Percentiles rank a stretch among this genome's conserved stretches.
Evolutionary conservation across 176 grass and related monocot genomes (phyloP).

Genomic region (Typha latifolia): DNA sequence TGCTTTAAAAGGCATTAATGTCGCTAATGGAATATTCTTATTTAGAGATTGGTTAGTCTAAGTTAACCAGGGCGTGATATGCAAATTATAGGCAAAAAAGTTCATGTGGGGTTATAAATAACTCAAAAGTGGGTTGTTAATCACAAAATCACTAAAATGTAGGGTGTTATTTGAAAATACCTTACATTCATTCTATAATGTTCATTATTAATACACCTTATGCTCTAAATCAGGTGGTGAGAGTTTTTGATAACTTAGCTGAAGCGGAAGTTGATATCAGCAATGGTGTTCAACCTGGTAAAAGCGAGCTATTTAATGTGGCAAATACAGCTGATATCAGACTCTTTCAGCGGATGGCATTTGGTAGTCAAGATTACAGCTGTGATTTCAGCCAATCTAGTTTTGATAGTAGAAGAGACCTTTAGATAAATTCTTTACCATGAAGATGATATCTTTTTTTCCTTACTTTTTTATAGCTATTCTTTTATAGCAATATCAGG

Average conservation of each 20-base stretch:
- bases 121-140: too few species aligned
- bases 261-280: slow-evolving; percentile 55
- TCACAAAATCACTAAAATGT: too few species aligned
- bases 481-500: slow-evolving; percentile 1
- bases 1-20: too few species aligned
- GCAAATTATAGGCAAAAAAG: too few species aligned
- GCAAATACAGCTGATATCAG: slow-evolving; percentile 66
- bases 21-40: too few species aligned
- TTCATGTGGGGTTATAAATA: too few species aligned
- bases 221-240: slow-evolving; percentile 42
- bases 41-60: too few species aligned
- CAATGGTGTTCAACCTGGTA: slow-evolving; percentile 71
- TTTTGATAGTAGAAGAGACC: slow-evolving; percentile 27
- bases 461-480: neutral
- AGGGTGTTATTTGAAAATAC: too few species aligned
- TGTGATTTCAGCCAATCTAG: slow-evolving; percentile 49
- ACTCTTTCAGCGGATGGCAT: slow-evolving; percentile 68
- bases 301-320: slow-evolving; percentile 68
- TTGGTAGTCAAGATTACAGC: slow-evolving; percentile 51
- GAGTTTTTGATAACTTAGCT: slow-evolving; percentile 60
- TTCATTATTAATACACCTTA: too few species aligned
- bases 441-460: neutral
- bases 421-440: neutral
- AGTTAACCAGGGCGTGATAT: too few species aligned
- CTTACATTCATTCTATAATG: too few species aligned